phyloP scores from a whole-genome alignment of 2,329 filamentous ascomycete species.

The Cryphonectria nitschkei region DNA sequence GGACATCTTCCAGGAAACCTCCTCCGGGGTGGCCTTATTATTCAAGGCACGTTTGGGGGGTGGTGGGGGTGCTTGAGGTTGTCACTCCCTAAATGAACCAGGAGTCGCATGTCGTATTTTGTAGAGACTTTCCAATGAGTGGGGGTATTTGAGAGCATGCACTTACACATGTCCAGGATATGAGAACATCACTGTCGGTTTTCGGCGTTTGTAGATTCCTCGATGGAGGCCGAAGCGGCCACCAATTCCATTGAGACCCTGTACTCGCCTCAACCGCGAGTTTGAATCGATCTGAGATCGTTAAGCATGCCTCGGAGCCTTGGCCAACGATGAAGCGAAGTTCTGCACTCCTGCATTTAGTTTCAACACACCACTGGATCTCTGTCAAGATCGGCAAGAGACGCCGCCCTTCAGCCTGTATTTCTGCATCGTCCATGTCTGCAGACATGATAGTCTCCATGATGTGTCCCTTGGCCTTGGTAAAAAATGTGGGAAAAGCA shows the following conservation, averaged over 20 bases:
- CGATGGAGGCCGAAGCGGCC: conserved; percentile 13
- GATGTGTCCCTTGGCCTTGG: neutral
- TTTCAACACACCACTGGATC: neutral
- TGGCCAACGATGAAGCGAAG: neutral
- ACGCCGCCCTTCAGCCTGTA: neutral
- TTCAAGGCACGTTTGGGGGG: neutral
- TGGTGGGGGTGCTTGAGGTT: too few relatives aligned
- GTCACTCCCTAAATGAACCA: neutral
- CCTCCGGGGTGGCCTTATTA: neutral
- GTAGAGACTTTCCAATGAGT: neutral
- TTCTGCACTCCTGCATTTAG: neutral
- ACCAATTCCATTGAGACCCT: conserved; percentile 9
- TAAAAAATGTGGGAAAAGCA: neutral
- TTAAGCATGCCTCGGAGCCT: too few relatives aligned
- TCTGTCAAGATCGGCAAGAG: neutral
- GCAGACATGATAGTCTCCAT: neutral
- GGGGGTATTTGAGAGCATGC: neutral
- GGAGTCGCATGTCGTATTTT: neutral
- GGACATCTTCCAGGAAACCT: neutral
- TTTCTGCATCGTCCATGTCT: neutral
- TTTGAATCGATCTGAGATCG: neutral
- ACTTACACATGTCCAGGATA: conserved; percentile 8
- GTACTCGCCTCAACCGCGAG: conserved; percentile 12
- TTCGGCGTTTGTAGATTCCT: neutral
- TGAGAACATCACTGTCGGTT: neutral